Conservation (phyloP, 805 yeast species). For the Torulaspora microellipsoides region DNA sequence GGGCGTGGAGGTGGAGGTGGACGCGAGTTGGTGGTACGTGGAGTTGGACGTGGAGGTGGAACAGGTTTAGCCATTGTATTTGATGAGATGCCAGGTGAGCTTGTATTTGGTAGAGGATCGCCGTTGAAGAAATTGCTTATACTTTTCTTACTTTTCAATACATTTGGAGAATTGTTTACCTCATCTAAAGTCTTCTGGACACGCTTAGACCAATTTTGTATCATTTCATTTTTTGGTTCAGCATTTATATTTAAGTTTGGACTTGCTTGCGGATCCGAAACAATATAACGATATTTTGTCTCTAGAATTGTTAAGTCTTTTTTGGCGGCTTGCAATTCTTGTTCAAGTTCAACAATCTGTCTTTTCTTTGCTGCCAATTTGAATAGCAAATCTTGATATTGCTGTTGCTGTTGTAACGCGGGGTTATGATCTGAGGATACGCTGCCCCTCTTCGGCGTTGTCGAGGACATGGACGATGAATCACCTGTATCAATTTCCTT, state of each 20-base stretch:
- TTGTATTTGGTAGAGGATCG: neutral
- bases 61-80: neutral
- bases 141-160: constrained; percentile 20
- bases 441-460: constrained; percentile 6
- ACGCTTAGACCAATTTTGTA: constrained; percentile 12
- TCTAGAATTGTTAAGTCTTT: constrained; percentile 38
- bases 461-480: constrained; percentile 1
- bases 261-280: constrained; percentile 3
- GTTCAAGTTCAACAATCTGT: constrained; percentile 45
- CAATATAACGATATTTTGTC: constrained; percentile 6
- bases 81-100: too few relatives aligned
- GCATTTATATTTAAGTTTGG: neutral
- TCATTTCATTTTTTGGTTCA: constrained; percentile 2
- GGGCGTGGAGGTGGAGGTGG: neutral
- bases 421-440: constrained; percentile 5
- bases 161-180: constrained; percentile 22
- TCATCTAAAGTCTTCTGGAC: constrained; percentile 19
- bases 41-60: neutral
- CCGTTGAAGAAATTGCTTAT: constrained; percentile 22
- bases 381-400: constrained; percentile 30
- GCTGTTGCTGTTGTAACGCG: neutral
- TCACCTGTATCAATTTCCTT: constrained; percentile 2
- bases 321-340: constrained; percentile 37
- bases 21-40: neutral
- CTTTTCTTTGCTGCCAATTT: constrained; percentile 50